Base-by-base conservation (phyloP, 75 land plant genomes). In the Adiantum capillusveneris region DNA sequence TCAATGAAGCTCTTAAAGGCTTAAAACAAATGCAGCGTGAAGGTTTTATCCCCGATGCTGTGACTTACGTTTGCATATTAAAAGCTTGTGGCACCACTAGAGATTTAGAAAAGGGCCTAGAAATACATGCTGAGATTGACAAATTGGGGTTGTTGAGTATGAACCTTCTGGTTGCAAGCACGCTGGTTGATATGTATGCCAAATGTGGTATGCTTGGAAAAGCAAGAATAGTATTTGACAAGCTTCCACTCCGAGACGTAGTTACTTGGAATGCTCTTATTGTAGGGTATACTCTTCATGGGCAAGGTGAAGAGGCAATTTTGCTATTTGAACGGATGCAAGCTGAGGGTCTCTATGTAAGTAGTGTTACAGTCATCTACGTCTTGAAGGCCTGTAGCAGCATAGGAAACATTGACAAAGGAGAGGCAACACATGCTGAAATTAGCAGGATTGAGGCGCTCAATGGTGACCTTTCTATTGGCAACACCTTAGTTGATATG, bases 321-420 rank as follows among this genome's bases (percentile, higher is more conserved):
- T 9, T 1, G 31, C 21, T 29, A 14, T 51, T 63, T 25, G 1
- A 21, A 22, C 19, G 51, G 6, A 52, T 63, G 19, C 36, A 20
- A 13, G 21, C 57, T 39, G 58, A 56, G 16, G 30, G 31, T 29
- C 41, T 22, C 27, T 53, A 30, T 31, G 58, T 41, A 31, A 36
- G 51, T 41, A 51, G 22, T 25, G 34, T 63, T 34, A 63, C 56
- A 31, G 51, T 52, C 18, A 45, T 29, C 22, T 81, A 13, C 14
- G 56, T 75, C 69, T 58, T 83, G 22, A 77, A 81, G 30, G 82
- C 85, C 7, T 79, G 65, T 62, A 29, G 78, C 2, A 67, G 67
- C 55, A 28, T 79, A 2, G 72, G 76, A 54, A 65, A 65, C 42
- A 16, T 76, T 46, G 58, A 43, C 36, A 44, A 75, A 39, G 82